These are phyloP conservation scores for Cyclanthera cordifolia DNA, from an alignment of 306 rosid species.

Conservation along the genomic window DNA sequence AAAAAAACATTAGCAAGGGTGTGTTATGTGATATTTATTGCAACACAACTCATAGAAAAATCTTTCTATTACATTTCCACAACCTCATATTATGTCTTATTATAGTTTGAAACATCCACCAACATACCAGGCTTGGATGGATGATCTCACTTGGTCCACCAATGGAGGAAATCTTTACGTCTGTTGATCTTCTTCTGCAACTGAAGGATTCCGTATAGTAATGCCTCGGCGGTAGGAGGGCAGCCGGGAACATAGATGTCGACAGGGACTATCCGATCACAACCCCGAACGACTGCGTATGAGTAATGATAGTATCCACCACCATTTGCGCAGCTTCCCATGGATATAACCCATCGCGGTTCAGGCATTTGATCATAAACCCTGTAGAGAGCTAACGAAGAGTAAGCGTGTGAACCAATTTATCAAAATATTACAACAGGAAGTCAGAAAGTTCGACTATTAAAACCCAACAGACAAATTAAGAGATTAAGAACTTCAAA, in stretches of 20 bases:
- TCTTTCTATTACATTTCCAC: background rate
- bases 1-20: background rate
- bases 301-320: slow-evolving; percentile 99
- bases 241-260: slow-evolving; percentile 96
- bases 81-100: slow-evolving; percentile 27
- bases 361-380: slow-evolving; percentile 99
- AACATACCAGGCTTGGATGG: slow-evolving; percentile 9
- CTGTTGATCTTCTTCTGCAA: slow-evolving; percentile 95
- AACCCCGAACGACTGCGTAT: slow-evolving; percentile 83
- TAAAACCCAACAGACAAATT: background rate
- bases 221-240: slow-evolving; percentile 96
- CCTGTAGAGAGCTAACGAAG: slow-evolving; percentile 30
- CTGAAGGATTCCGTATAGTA: slow-evolving; percentile 88
- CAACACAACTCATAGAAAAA: background rate
- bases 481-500: background rate
- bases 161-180: slow-evolving; percentile 88
- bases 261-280: slow-evolving; percentile 92
- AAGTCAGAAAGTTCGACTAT: background rate
- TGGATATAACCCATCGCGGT: slow-evolving; percentile 94
- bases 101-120: slow-evolving; percentile 26
- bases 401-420: background rate
- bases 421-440: background rate
- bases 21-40: background rate
- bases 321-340: slow-evolving; percentile 99
- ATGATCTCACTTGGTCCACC: slow-evolving; percentile 83